Evolutionary conservation across 371 early-diverging fungal genomes (phyloP), one percentile per base, ranked within the genome.

Genomic region (Mucor piriformis): DNA sequence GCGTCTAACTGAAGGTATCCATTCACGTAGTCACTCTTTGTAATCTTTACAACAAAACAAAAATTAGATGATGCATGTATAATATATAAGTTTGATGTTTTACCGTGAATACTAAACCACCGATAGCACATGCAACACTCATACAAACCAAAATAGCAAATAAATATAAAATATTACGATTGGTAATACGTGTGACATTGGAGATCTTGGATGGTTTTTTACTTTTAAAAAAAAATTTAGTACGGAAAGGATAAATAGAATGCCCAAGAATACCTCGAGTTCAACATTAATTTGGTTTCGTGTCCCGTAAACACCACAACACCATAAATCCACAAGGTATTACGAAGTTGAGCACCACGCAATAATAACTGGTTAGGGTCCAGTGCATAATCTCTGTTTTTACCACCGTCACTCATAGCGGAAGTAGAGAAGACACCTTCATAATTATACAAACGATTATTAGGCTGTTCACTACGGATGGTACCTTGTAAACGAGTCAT

Each of bases 91-190:
- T 48, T 2, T 32, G 16, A 24, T 18, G 16, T 21, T 69, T 71
- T 73, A 78, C 79, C 0, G 79, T 54, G 61, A 87, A 73, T 25
- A 88, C 77, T 53, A 89, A 62, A 69, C 83, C 85, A 42, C 93
- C 94, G 25, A 88, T 64, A 15, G 95, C 91, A 78, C 96, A 92
- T 52, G 89, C 83, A 48, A 97, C 73, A 16, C 95, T 86, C 88
- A 97, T 87, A 11, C 78, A 64, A 15, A 96, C 69, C 38, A 98
- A 77, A 58, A 97, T 91, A 10, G 85, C 59, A 67, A 98, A 98
- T 61, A 98, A 70, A 60, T 92, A 94, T 37, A 94, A 77, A 65
- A 98, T 96, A 61, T 98, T 95, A 40, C 84, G 77, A 73, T 97
- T 97, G 62, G 96, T 96, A 66, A 93, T 89, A 58, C 85, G 86